Conservation (phyloP, 306 rosid species). For the Potentilla sterilis region DNA sequence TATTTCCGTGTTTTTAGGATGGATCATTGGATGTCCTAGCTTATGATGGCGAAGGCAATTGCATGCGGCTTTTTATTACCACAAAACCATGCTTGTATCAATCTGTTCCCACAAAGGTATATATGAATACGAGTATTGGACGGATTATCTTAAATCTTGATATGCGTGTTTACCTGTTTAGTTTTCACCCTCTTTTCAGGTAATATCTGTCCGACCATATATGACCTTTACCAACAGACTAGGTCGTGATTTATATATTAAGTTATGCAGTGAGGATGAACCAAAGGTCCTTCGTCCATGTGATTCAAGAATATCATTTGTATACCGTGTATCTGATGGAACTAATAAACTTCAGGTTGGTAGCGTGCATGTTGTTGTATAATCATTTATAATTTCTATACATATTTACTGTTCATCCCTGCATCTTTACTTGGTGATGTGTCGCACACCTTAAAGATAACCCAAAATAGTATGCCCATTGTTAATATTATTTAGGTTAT, state of each 20-base stretch:
- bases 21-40: slow-evolving; percentile 87
- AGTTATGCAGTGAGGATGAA: slow-evolving; percentile 71
- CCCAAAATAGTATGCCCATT: neutral
- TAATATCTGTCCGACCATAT: slow-evolving; percentile 75
- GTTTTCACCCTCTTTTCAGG: slow-evolving; percentile 43
- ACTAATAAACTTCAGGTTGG: slow-evolving; percentile 85
- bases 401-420: slow-evolving; percentile 1
- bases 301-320: slow-evolving; percentile 79
- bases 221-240: slow-evolving; percentile 93
- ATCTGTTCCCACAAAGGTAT: slow-evolving; percentile 93
- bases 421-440: neutral
- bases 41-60: slow-evolving; percentile 66
- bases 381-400: neutral
- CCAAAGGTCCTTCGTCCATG: slow-evolving; percentile 72
- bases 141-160: slow-evolving; percentile 20
- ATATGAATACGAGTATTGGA: slow-evolving; percentile 5
- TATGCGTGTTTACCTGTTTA: neutral
- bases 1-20: slow-evolving; percentile 50
- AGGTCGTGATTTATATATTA: slow-evolving; percentile 75
- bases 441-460: neutral
- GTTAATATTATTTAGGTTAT: neutral
- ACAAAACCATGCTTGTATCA: slow-evolving; percentile 80
- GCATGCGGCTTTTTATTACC: slow-evolving; percentile 73
- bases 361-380: slow-evolving; percentile 3
- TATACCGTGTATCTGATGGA: slow-evolving; percentile 46